Evolutionary conservation across 2,329 filamentous ascomycete genomes (phyloP).

Genomic region (Sporothrix pallida): DNA sequence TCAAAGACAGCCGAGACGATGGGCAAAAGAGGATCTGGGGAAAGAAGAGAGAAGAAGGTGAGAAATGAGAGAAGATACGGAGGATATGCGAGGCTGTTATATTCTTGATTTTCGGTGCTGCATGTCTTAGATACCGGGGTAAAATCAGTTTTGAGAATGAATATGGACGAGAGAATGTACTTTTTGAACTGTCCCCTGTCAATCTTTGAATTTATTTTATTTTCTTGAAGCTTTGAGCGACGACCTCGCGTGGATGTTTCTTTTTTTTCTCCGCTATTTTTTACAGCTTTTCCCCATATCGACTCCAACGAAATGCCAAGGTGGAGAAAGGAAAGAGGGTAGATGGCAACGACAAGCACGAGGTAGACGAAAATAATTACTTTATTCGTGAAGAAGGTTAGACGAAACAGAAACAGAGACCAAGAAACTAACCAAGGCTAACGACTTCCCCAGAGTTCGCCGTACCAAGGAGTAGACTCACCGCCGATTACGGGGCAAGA

Average conservation of each 20-base stretch:
- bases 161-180: background rate
- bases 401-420: background rate
- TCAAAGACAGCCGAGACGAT: background rate
- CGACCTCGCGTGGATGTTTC: background rate
- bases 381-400: background rate
- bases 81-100: constrained; percentile 15
- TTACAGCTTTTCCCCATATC: background rate
- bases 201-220: constrained; percentile 1
- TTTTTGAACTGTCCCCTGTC: background rate
- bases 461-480: background rate
- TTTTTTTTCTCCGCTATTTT: constrained; percentile 4
- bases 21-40: background rate
- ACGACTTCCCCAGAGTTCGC: background rate
- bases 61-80: background rate
- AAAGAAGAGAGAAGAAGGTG: background rate
- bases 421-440: background rate
- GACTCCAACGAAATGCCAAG: constrained; percentile 13
- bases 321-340: background rate
- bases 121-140: constrained; percentile 10
- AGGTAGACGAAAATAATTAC: background rate
- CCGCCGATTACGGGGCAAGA: background rate
- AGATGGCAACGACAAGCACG: background rate
- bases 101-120: background rate
- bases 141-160: background rate
- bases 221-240: background rate